phyloP scores from a whole-genome alignment of 176 grass and related monocot genomes.

The Cenchrus fungigraminus region DNA sequence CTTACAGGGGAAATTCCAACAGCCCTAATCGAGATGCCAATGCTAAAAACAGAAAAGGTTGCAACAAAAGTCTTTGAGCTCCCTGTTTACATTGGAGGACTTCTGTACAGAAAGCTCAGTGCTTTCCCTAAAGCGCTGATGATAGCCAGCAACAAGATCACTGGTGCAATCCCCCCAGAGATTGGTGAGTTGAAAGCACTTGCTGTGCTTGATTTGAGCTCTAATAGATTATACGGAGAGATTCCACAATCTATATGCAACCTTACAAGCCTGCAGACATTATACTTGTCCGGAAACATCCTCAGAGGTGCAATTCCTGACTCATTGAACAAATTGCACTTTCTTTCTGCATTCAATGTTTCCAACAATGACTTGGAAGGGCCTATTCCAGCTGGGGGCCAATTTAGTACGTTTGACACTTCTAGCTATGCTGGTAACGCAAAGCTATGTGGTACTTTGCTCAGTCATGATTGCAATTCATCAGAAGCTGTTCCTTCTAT shows the following conservation, averaged over 20 bases:
- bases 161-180: constrained; percentile 49
- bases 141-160: constrained; percentile 51
- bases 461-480: constrained; percentile 8
- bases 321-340: constrained; percentile 44
- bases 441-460: constrained; percentile 52
- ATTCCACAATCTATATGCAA: constrained; percentile 51
- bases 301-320: constrained; percentile 57
- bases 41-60: constrained; percentile 34
- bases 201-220: constrained; percentile 45
- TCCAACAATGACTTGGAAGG: constrained; percentile 63
- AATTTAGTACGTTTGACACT: constrained; percentile 57
- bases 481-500: too few relatives aligned
- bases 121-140: constrained; percentile 48
- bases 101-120: constrained; percentile 57
- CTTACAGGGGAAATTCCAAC: constrained; percentile 58
- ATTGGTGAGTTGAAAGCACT: constrained; percentile 59
- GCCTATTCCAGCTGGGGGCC: constrained; percentile 47
- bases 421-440: constrained; percentile 62
- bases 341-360: constrained; percentile 64
- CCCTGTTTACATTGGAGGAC: constrained; percentile 49
- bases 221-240: constrained; percentile 53
- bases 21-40: constrained; percentile 48
- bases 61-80: constrained; percentile 57
- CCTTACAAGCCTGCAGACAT: constrained; percentile 51
- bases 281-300: constrained; percentile 53